Percentiles rank a stretch among this genome's conserved stretches.
These are phyloP conservation scores for Periconia sp. DNA, from an alignment of 2,329 filamentous ascomycete genomes.

Conservation along the genomic window DNA sequence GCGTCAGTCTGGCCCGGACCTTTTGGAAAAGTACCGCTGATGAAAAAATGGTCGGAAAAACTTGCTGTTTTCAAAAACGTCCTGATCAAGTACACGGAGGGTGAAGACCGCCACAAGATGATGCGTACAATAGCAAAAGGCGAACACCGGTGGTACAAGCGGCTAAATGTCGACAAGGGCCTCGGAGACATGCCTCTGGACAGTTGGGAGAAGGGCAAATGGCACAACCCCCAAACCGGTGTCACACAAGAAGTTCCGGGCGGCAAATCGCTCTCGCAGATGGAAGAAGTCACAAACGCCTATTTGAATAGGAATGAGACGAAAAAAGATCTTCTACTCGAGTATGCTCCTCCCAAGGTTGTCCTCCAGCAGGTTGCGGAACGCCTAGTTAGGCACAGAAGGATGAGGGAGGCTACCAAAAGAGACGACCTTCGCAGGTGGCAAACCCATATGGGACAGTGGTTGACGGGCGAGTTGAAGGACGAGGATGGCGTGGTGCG, in stretches of 20 bases:
- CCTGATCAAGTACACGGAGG: conserved; percentile 56
- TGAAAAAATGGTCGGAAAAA: conserved; percentile 52
- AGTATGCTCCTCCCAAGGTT: conserved; percentile 48
- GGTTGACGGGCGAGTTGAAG: conserved; percentile 36
- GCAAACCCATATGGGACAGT: conserved; percentile 44
- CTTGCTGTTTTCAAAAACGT: conserved; percentile 53
- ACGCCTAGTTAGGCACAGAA: conserved; percentile 49
- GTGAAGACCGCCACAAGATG: conserved; percentile 50
- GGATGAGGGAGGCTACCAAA: conserved; percentile 45
- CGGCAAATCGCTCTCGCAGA: conserved; percentile 46
- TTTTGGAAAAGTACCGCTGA: conserved; percentile 43
- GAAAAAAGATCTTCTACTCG: conserved; percentile 32
- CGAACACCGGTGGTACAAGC: conserved; percentile 55
- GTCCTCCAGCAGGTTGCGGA: conserved; percentile 52
- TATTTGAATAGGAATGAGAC: conserved; percentile 46
- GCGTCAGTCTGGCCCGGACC: conserved; percentile 50
- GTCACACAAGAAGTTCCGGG: conserved; percentile 40
- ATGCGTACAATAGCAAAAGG: conserved; percentile 51
- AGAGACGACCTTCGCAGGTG: conserved; percentile 35
- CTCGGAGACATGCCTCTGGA: conserved; percentile 51
- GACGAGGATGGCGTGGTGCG: conserved; percentile 26
- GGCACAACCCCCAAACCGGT: conserved; percentile 36
- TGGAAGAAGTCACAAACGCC: conserved; percentile 46
- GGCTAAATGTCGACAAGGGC: conserved; percentile 50
- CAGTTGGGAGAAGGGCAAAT: conserved; percentile 49